These are phyloP conservation scores for Candida pseudofarinosa DNA, from an alignment of 805 yeast species.

Conservation along the genomic window DNA sequence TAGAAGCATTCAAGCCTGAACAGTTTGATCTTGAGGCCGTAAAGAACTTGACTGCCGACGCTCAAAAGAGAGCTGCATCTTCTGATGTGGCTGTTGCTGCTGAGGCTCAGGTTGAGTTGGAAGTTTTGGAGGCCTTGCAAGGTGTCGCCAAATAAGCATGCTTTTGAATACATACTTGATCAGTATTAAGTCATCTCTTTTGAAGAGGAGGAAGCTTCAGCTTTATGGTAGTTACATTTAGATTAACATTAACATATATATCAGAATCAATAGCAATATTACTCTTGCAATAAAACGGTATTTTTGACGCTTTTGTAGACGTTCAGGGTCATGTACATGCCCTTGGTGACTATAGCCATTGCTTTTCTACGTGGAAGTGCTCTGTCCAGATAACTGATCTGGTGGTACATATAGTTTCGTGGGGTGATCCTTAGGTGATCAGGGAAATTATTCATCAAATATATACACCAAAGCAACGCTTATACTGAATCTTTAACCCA, in stretches of 20 bases:
- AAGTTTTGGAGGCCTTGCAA: conserved; percentile 92
- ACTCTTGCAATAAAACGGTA: neutral
- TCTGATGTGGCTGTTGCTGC: conserved; percentile 87
- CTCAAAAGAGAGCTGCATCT: conserved; percentile 84
- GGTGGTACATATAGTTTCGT: too few relatives aligned
- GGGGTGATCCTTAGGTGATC: too few relatives aligned
- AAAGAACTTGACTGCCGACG: conserved; percentile 81
- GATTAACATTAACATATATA: neutral
- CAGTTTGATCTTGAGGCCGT: conserved; percentile 78
- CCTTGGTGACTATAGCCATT: too few relatives aligned
- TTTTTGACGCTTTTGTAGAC: neutral
- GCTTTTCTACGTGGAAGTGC: too few relatives aligned
- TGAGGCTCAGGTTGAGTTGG: conserved; percentile 92
- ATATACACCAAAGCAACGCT: too few relatives aligned
- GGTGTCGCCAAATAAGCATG: conserved; percentile 62
- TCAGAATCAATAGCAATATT: neutral
- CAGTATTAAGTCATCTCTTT: neutral
- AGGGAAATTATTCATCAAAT: too few relatives aligned
- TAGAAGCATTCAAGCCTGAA: conserved; percentile 91
- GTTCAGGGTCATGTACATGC: too few relatives aligned
- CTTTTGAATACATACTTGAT: neutral
- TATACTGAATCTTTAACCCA: too few relatives aligned
- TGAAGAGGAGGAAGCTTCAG: neutral
- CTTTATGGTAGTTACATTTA: neutral
- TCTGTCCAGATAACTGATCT: too few relatives aligned